Evolutionary conservation across 257 asterid genomes (phyloP), one percentile per base, ranked within the genome.

Genomic region (Primulina eburnea): DNA sequence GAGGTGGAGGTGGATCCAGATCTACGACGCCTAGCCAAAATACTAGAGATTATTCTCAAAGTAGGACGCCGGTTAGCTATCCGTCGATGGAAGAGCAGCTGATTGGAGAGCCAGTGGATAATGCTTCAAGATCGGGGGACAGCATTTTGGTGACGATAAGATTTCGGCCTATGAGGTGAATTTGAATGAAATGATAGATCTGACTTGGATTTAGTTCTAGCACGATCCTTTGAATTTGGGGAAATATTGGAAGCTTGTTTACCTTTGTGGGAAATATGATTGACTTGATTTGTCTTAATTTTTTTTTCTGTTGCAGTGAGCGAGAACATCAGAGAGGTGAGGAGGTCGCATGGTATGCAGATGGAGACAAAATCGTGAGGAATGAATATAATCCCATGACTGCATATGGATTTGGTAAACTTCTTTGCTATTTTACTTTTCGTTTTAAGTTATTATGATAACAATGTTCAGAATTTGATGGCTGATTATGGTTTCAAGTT

Each of bases 271-370:
- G 81, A 81, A 52, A 79, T 66, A 76, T 29, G 75, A 64, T 50
- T 57, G 38, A 64, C 77, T 43, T 58, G 71, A 67, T 50, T 77
- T 77, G 57, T 58, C 18, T 76, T 73, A 69, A 55, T 17, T 69
- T 20, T 12, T 43, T 43, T 5, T 50, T 78, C 57, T 68, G 43
- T 75, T 71, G 56, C 90, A 94, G 99, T 83, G 97, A 92, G 58
- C 83, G 98, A 67, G 99, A 94, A 74, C 87, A 86, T 75, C 90
- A 85, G 67, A 89, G 88, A 79, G 99, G 99, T 38, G 99, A 94
- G 70, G 97, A 92, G 82, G 76, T 88, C 62, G 85, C 97, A 26
- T 94, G 99, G 99, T 87, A 85, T 73, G 84, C 99, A 3, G 99
- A 94, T 63, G 87, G 86, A 4, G 93, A 92, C 72, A 91, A 89